Conservation (phyloP, 306 rosid genomes). For the Inga oerstediana region DNA sequence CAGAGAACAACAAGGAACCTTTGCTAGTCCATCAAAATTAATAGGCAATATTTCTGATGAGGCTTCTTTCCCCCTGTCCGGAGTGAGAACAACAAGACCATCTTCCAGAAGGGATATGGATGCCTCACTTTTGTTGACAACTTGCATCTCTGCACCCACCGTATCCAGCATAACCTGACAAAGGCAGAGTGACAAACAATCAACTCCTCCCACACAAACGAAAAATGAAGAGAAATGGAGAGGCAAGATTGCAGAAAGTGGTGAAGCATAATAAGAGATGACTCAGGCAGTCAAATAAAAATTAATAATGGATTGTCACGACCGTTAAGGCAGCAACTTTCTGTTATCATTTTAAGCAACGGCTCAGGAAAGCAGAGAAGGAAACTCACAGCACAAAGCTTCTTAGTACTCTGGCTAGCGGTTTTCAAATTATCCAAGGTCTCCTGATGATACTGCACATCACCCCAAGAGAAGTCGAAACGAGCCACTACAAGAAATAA, state of each 20-base stretch:
- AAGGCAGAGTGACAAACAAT: constrained; percentile 20
- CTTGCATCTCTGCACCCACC: constrained; percentile 89
- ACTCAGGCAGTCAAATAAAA: background rate
- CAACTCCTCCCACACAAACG: constrained; percentile 14
- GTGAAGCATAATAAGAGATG: background rate
- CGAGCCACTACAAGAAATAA: constrained; percentile 78
- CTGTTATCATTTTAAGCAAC: background rate
- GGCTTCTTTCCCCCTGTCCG: constrained; percentile 71
- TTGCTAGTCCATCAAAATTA: constrained; percentile 77
- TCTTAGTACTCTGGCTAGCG: constrained; percentile 83
- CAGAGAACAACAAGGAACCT: constrained; percentile 51
- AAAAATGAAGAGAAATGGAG: background rate
- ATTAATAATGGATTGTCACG: background rate
- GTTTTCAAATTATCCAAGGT: constrained; percentile 87
- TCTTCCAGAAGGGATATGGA: constrained; percentile 60
- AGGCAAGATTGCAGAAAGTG: background rate
- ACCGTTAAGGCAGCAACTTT: constrained; percentile 9
- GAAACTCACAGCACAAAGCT: constrained; percentile 94
- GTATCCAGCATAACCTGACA: constrained; percentile 88
- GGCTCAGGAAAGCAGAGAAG: background rate
- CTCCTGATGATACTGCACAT: constrained; percentile 82
- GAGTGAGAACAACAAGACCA: constrained; percentile 74
- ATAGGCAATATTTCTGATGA: constrained; percentile 83
- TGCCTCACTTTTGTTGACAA: constrained; percentile 62
- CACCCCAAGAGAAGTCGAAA: constrained; percentile 91